Conservation (phyloP, 1,284 basidiomycete species). For the Boletellus deceptivus region DNA sequence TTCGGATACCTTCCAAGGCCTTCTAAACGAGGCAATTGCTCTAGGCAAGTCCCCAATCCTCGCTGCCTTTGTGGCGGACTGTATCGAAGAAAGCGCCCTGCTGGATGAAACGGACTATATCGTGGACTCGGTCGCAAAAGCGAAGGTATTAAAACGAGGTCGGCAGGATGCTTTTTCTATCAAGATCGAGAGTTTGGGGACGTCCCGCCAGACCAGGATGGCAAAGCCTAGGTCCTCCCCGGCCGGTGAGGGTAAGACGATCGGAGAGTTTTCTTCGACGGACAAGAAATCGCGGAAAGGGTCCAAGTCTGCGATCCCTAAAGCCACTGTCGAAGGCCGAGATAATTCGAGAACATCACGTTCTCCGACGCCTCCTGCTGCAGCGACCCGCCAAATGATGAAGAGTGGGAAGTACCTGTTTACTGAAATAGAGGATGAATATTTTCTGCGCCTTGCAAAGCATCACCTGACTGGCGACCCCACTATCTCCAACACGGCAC, state of each 20-base stretch:
- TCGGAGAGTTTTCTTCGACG: conserved; percentile 1
- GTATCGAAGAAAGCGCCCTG: conserved; percentile 43
- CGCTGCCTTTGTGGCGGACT: conserved; percentile 55
- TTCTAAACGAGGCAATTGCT: conserved; percentile 40
- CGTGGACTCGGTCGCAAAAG: conserved; percentile 18
- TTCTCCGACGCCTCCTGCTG: conserved; percentile 48
- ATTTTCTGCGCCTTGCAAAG: conserved; percentile 36
- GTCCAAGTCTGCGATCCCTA: neutral
- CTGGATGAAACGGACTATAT: conserved; percentile 44
- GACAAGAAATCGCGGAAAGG: conserved; percentile 12
- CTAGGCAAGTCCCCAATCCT: conserved; percentile 42
- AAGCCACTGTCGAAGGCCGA: neutral
- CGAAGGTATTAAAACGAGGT: conserved; percentile 20
- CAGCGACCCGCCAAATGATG: conserved; percentile 26
- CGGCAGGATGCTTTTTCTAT: conserved; percentile 19
- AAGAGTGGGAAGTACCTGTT: conserved; percentile 39
- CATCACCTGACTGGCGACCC: conserved; percentile 40
- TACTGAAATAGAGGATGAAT: conserved; percentile 47
- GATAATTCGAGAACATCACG: conserved; percentile 11
- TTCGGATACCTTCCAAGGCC: conserved; percentile 47
- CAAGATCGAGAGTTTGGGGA: conserved; percentile 10
- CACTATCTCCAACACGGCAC: conserved; percentile 28
- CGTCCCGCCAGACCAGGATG: conserved; percentile 3
- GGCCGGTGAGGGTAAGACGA: conserved; percentile 2
- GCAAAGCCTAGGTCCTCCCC: conserved; percentile 8